Evolutionary conservation across 2,329 filamentous ascomycete genomes (phyloP), one percentile per base, ranked within the genome.

Genomic region (Ascosphaera acerosa): DNA sequence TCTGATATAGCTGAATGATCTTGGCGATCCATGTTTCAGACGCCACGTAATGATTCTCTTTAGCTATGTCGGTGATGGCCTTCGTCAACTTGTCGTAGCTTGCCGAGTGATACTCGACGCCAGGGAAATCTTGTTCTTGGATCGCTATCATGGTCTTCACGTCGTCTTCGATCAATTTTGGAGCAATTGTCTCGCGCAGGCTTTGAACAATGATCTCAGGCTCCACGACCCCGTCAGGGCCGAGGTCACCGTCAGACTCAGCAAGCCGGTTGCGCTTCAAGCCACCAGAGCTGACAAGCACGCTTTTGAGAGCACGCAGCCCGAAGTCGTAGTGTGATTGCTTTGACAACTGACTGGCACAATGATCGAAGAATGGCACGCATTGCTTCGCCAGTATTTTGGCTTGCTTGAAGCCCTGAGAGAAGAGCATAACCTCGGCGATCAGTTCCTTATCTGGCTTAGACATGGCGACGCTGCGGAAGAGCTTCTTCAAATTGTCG

Each of bases 371-470:
- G 63, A 99, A 97, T 0, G 87, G 89, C 15, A 99, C 87, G 1
- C 84, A 89, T 43, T 94, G 81, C 48, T 84, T 87, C 2, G 87
- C 91, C 4, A 99, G 62, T 36, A 73, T 61, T 55, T 94, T 97
- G 20, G 87, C 87, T 51, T 91, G 80, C 44, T 78, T 89, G 62
- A 99, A 99, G 46, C 87, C 87, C 52, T 99, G 87, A 1, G 89
- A 97, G 62, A 92, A 99, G 20, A 99, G 69, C 89, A 97, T 99
- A 44, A 99, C 87, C 58, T 99, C 87, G 20, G 87, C 81, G 54
- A 99, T 99, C 35, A 97, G 74, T 53, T 97, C 89, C 54, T 97
- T 97, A 60, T 97, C 89, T 1, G 87, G 87, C 55, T 94, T 97
- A 7, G 87, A 97, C 87, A 99, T 99, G 38, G 87, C 87, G 32